Percentiles rank a stretch among this genome's conserved stretches.
Conservation (phyloP, 176 grass and related monocot genomes). For the Musa beccarii region DNA sequence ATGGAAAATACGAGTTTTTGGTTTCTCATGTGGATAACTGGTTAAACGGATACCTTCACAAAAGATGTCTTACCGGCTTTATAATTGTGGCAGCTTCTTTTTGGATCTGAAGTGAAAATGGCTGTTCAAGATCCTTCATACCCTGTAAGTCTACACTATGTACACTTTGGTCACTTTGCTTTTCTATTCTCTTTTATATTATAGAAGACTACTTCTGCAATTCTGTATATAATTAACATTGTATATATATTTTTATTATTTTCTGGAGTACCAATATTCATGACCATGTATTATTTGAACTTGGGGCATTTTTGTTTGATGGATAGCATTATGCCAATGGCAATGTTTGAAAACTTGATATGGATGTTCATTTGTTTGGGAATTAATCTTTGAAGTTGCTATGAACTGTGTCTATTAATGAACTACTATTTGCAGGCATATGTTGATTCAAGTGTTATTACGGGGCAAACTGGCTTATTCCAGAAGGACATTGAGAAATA, state of each 20-base stretch:
- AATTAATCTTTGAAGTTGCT: not conserved
- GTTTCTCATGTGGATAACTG: not conserved
- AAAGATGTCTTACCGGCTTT: not conserved
- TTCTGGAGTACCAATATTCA: not conserved
- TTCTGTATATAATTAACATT: not conserved
- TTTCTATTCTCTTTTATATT: not conserved
- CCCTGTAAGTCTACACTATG: slow-evolving; percentile 42
- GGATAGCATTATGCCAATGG: too few species aligned
- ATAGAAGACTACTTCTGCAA: not conserved
- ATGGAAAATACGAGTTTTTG: not conserved
- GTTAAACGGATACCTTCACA: not conserved
- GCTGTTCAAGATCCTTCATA: slow-evolving; percentile 97
- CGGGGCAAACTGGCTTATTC: slow-evolving; percentile 68
- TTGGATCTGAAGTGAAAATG: slow-evolving; percentile 76
- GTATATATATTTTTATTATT: not conserved
- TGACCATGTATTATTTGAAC: too few species aligned
- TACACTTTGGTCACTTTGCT: not conserved
- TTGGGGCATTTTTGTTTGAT: too few species aligned
- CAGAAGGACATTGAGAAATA: slow-evolving; percentile 84
- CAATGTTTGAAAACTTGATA: not conserved
- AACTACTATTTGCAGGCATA: slow-evolving; percentile 41
- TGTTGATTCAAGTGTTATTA: slow-evolving; percentile 94
- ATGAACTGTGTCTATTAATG: not conserved
- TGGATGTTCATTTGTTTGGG: not conserved
- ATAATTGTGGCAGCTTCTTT: slow-evolving; percentile 53